These are phyloP conservation scores for Danielozyma ontarioensis DNA, from an alignment of 805 yeast genomes.

Conservation along the genomic window DNA sequence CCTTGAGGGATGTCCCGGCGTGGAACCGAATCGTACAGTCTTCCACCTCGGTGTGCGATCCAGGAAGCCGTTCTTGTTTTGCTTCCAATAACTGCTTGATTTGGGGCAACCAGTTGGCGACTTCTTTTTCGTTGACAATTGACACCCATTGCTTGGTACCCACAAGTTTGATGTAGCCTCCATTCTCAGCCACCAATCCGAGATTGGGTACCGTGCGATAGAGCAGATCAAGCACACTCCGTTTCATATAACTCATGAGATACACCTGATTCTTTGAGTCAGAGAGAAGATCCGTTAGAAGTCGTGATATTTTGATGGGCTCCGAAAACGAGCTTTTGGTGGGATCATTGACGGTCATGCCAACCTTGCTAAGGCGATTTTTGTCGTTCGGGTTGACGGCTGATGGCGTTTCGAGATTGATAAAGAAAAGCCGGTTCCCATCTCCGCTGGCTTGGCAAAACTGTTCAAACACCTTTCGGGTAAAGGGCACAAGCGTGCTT, in stretches of 20 bases:
- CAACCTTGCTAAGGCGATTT: slow-evolving; percentile 5
- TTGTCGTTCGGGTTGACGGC: slow-evolving; percentile 11
- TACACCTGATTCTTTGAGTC: slow-evolving; percentile 66
- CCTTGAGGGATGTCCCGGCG: slow-evolving; percentile 61
- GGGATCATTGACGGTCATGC: slow-evolving; percentile 7
- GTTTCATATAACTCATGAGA: slow-evolving; percentile 60
- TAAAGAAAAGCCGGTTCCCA: slow-evolving; percentile 44
- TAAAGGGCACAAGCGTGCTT: slow-evolving; percentile 25
- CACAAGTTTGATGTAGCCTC: slow-evolving; percentile 65
- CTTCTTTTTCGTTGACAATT: slow-evolving; percentile 46
- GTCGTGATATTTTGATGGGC: slow-evolving; percentile 51
- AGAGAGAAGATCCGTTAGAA: slow-evolving; percentile 52
- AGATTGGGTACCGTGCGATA: slow-evolving; percentile 63
- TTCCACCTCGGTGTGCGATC: slow-evolving; percentile 64
- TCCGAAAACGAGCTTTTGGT: slow-evolving; percentile 39
- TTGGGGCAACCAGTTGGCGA: slow-evolving; percentile 52
- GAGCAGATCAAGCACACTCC: slow-evolving; percentile 59
- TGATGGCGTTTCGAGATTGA: slow-evolving; percentile 46
- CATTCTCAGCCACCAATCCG: slow-evolving; percentile 88
- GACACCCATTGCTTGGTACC: slow-evolving; percentile 55
- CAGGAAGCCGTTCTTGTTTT: slow-evolving; percentile 74
- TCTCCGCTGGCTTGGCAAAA: slow-evolving; percentile 19
- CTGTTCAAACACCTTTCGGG: slow-evolving; percentile 24
- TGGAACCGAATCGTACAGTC: slow-evolving; percentile 76
- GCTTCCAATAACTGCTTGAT: slow-evolving; percentile 52